Evolutionary conservation across 768 basidiomycete genomes (phyloP).

Genomic region (Termitomyces sp.): DNA sequence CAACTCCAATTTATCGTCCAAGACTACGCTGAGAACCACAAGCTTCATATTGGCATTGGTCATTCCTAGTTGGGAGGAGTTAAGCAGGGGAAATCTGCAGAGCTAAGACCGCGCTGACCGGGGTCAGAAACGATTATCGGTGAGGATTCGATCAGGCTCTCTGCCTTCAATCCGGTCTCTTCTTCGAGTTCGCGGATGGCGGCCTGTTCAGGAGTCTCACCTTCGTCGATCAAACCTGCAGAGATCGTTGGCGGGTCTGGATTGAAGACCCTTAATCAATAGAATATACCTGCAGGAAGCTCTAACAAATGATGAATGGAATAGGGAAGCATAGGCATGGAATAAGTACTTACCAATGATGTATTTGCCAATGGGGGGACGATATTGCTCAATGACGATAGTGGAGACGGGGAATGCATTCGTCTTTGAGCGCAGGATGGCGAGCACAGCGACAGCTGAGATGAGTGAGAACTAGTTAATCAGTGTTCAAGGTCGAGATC

Average conservation of each 20-base stretch:
- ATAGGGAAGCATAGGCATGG: neutral
- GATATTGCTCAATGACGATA: conserved; percentile 87
- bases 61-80: conserved; percentile 61
- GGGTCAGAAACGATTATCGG: conserved; percentile 68
- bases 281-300: conserved; percentile 32
- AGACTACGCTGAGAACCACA: conserved; percentile 62
- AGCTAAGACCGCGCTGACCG: conserved; percentile 36
- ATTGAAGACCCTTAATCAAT: conserved; percentile 1
- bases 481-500: neutral
- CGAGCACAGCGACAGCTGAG: conserved; percentile 80
- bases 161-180: conserved; percentile 85
- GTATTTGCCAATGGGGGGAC: conserved; percentile 78
- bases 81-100: neutral
- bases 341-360: conserved; percentile 62
- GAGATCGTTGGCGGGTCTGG: neutral
- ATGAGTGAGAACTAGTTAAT: neutral
- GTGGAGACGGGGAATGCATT: conserved; percentile 72
- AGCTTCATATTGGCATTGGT: conserved; percentile 92
- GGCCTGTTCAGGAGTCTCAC: conserved; percentile 75
- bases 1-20: conserved; percentile 63
- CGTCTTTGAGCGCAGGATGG: conserved; percentile 73
- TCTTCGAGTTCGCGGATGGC: conserved; percentile 89
- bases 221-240: conserved; percentile 78
- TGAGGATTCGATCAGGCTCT: conserved; percentile 57
- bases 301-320: conserved; percentile 18